Percentiles rank a stretch among this genome's conserved stretches.
Conservation (phyloP, 78 protist species). For the Speleostelium caveatum region DNA sequence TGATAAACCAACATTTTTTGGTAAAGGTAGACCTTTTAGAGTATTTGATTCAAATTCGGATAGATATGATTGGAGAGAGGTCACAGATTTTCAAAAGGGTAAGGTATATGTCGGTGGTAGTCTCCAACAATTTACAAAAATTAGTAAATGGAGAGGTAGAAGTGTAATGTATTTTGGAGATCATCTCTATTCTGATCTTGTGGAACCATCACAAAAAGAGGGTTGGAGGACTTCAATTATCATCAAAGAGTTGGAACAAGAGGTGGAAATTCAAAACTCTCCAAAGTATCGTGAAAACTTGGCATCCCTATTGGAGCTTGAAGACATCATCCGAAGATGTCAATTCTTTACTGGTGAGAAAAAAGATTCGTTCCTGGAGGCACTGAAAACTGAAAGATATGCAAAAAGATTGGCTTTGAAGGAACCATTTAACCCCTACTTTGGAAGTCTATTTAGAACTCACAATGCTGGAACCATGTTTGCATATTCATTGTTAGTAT, state of each 20-base stretch:
- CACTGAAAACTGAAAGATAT: conserved; percentile 51
- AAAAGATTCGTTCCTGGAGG: conserved; percentile 32
- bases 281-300: conserved; percentile 68
- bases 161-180: conserved; percentile 70
- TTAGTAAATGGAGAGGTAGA: conserved; percentile 33
- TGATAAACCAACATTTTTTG: conserved; percentile 68
- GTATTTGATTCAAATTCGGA: conserved; percentile 3
- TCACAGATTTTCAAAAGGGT: conserved; percentile 23
- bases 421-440: conserved; percentile 52
- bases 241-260: conserved; percentile 54
- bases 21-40: conserved; percentile 63
- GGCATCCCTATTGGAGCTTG: conserved; percentile 33
- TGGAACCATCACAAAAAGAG: conserved; percentile 53
- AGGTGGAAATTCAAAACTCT: conserved; percentile 70
- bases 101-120: conserved; percentile 61
- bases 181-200: conserved; percentile 50
- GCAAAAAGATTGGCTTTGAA: conserved; percentile 27
- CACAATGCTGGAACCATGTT: conserved; percentile 60
- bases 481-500: conserved; percentile 51
- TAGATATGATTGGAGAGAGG: conserved; percentile 60
- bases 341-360: conserved; percentile 37
- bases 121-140: conserved; percentile 23
- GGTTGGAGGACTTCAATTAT: conserved; percentile 68
- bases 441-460: conserved; percentile 73
- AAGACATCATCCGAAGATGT: conserved; percentile 38